Evolutionary conservation across 2,329 filamentous ascomycete genomes (phyloP).

Genomic region (Colletotrichum lindemuthianum): DNA sequence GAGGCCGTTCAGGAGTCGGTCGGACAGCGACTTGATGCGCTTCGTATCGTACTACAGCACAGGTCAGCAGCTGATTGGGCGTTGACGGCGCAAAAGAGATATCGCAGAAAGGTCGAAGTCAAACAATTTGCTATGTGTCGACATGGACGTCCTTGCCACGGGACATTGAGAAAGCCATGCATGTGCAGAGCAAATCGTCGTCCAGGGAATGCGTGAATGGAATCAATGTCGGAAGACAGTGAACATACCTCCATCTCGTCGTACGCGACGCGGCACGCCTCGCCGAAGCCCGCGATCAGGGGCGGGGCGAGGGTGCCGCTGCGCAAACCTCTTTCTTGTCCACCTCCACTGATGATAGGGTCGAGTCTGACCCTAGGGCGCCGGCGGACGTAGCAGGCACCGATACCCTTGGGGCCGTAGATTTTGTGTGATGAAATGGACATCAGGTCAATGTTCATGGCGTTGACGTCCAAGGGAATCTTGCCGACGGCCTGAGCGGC

Average conservation of each 20-base stretch:
- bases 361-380: slow-evolving; percentile 93
- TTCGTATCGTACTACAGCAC: slow-evolving; percentile 83
- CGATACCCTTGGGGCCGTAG: slow-evolving; percentile 96
- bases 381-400: slow-evolving; percentile 94
- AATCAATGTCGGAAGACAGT: slow-evolving; percentile 27
- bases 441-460: slow-evolving; percentile 98
- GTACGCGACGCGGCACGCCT: slow-evolving; percentile 91
- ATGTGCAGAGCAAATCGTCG: slow-evolving; percentile 90
- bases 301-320: slow-evolving; percentile 94
- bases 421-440: slow-evolving; percentile 99
- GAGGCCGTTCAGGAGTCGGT: slow-evolving; percentile 83
- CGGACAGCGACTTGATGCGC: slow-evolving; percentile 83
- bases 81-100: background rate
- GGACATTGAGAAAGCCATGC: slow-evolving; percentile 89
- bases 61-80: slow-evolving; percentile 7
- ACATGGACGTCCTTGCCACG: slow-evolving; percentile 67
- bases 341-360: slow-evolving; percentile 94
- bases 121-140: slow-evolving; percentile 77
- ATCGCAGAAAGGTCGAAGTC: slow-evolving; percentile 46
- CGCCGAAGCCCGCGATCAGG: slow-evolving; percentile 90
- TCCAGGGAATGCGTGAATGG: slow-evolving; percentile 39
- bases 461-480: slow-evolving; percentile 95
- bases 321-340: slow-evolving; percentile 92
- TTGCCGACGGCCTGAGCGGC: slow-evolving; percentile 98
- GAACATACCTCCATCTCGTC: slow-evolving; percentile 87